Evolutionary conservation across 139 green algal species (phyloP).

Genomic region (Volvox reticuliferus): DNA sequence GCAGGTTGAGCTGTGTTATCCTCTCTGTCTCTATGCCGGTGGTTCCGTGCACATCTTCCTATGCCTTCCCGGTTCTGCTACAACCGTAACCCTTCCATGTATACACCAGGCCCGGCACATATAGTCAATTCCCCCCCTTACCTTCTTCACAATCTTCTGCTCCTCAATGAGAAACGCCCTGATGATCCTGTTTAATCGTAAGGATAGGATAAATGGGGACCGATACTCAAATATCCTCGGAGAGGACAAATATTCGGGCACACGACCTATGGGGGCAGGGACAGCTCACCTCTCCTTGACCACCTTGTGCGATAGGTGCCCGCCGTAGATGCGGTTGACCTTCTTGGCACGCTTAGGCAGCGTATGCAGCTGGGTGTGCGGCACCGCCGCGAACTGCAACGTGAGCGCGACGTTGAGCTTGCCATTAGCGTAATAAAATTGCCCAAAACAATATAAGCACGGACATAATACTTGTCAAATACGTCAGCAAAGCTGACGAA

Average conservation of each 20-base stretch:
- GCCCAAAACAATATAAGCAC: neutral
- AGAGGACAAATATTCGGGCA: neutral
- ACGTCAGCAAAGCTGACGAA: neutral
- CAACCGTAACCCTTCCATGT: too few species aligned
- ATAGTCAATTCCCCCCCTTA: constrained; percentile 50
- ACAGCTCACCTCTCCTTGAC: constrained; percentile 89
- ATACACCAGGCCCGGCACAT: too few species aligned
- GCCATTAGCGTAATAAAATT: neutral
- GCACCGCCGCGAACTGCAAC: constrained; percentile 17
- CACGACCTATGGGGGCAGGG: neutral
- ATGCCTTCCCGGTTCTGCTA: too few species aligned
- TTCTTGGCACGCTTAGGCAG: constrained; percentile 93
- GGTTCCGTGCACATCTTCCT: too few species aligned
- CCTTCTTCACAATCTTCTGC: constrained; percentile 99
- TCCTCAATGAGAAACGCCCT: constrained; percentile 98
- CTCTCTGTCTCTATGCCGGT: too few species aligned
- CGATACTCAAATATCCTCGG: neutral
- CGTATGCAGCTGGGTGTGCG: constrained; percentile 51
- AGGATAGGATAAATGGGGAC: too few species aligned
- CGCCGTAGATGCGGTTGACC: constrained; percentile 95
- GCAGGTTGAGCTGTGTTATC: too few species aligned
- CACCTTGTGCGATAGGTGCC: constrained; percentile 86
- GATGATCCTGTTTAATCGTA: constrained; percentile 80
- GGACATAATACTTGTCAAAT: neutral
- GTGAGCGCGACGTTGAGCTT: neutral